Evolutionary conservation across 1,139 yeast genomes (phyloP).

Genomic region (Debaryomyces psychrophilus): DNA sequence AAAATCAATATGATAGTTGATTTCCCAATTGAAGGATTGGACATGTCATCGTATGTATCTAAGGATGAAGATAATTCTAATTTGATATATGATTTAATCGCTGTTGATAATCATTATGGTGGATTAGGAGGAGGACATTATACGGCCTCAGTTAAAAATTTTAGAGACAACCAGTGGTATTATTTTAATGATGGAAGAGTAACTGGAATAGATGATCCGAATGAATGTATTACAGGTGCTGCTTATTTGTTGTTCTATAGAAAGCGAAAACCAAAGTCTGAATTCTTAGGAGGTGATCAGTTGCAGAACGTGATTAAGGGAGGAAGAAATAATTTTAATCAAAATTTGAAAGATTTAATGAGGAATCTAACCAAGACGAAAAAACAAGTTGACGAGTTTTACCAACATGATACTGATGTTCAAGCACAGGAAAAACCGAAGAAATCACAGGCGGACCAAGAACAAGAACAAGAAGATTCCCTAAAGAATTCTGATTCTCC

Average conservation of each 20-base stretch:
- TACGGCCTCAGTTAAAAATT: conserved; percentile 85
- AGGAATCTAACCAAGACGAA: conserved; percentile 17
- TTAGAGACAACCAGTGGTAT: conserved; percentile 80
- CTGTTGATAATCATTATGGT: conserved; percentile 94
- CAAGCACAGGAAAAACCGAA: conserved; percentile 21
- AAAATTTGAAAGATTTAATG: conserved; percentile 18
- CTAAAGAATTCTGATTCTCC: conserved; percentile 1
- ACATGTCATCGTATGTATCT: conserved; percentile 61
- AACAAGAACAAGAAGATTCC: neutral
- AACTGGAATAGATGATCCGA: conserved; percentile 57
- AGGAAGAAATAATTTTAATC: conserved; percentile 26
- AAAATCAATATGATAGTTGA: conserved; percentile 84
- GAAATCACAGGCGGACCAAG: conserved; percentile 15
- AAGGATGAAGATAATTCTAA: conserved; percentile 37
- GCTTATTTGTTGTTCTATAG: conserved; percentile 89
- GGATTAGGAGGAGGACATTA: conserved; percentile 98
- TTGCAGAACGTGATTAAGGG: conserved; percentile 30
- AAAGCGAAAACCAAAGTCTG: conserved; percentile 42
- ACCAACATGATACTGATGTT: conserved; percentile 22
- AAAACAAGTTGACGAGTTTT: conserved; percentile 20
- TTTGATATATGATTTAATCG: conserved; percentile 76
- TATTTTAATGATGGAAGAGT: conserved; percentile 89
- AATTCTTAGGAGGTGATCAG: conserved; percentile 41
- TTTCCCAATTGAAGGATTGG: conserved; percentile 85
- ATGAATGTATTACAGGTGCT: conserved; percentile 69